These are phyloP conservation scores for Wickerhamiella bombiphila DNA, from an alignment of 805 yeast genomes.

Conservation along the genomic window DNA sequence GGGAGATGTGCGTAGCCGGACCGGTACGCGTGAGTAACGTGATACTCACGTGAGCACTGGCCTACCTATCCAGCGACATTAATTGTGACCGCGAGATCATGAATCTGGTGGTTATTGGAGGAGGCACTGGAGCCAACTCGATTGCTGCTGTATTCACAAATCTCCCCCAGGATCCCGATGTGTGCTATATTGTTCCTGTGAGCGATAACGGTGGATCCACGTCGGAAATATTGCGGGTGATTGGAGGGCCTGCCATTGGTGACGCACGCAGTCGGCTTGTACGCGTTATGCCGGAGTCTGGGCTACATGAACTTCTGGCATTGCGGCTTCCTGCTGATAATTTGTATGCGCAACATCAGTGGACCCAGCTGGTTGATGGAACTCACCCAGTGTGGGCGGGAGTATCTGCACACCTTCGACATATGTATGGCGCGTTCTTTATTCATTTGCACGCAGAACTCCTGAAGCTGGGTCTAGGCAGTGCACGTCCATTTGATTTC, in stretches of 20 bases:
- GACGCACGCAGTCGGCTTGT: slow-evolving; percentile 75
- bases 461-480: slow-evolving; percentile 43
- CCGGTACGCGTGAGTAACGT: too few relatives aligned
- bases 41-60: too few relatives aligned
- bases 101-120: slow-evolving; percentile 22
- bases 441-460: slow-evolving; percentile 69
- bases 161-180: too few relatives aligned
- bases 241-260: slow-evolving; percentile 94
- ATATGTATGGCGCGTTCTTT: slow-evolving; percentile 60
- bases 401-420: slow-evolving; percentile 45
- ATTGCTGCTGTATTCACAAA: slow-evolving; percentile 43
- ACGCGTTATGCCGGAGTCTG: slow-evolving; percentile 45
- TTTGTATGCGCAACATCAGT: slow-evolving; percentile 45
- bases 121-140: slow-evolving; percentile 58
- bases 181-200: slow-evolving; percentile 64
- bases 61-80: too few relatives aligned
- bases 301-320: slow-evolving; percentile 27
- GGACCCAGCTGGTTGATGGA: slow-evolving; percentile 72
- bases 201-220: slow-evolving; percentile 94
- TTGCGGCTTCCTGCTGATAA: slow-evolving; percentile 38
- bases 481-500: slow-evolving; percentile 47
- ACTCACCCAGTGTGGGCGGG: slow-evolving; percentile 52
- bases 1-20: too few relatives aligned
- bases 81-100: too few relatives aligned
- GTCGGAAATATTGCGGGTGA: slow-evolving; percentile 66